Evolutionary conservation across 345 rosid species (phyloP), one percentile per base, ranked within the genome.

Genomic region (Excoecaria cochinchinensis): DNA sequence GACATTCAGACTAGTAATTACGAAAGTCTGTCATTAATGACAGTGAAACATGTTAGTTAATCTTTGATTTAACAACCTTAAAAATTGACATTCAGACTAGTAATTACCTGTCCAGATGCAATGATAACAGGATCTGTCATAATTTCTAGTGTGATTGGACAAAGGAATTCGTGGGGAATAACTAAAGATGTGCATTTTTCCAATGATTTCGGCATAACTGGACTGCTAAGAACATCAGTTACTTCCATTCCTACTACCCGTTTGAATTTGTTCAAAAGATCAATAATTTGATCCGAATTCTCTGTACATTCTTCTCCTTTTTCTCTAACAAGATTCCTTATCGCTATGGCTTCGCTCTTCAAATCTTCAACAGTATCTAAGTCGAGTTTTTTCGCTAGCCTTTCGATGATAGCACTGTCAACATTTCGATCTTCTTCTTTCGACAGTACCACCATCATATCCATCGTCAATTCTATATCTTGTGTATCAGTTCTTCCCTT

Each of bases 111-210:
- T 72, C 93, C 91, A 13, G 90, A 86, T 67, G 91, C 84, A 63
- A 86, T 86, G 21, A 90, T 90, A 38, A 88, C 91, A 10, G 93
- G 93, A 68, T 88, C 91, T 51, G 81, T 79, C 91, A 90, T 90
- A 72, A 90, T 84, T 81, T 88, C 91, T 24, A 88, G 72, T 17
- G 88, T 57, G 65, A 89, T 82, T 1, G 93, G 90, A 47, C 93
- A 89, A 3, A 86, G 89, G 71, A 82, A 89, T 75, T 89, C 91
- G 21, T 86, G 81, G 52, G 91, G 89, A 67, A 88, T 64, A 12
- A 82, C 59, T 69, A 67, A 69, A 9, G 89, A 78, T n/a, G 53
- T 84, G 75, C 85, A 76, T 78, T 76, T 86, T 48, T 72, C 81
- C 42, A 84, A 74, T 67, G 60, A 76, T 78, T 69, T 82, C 0